These are phyloP conservation scores for Quercus ilex DNA, from an alignment of 306 rosid species.

Conservation along the genomic window DNA sequence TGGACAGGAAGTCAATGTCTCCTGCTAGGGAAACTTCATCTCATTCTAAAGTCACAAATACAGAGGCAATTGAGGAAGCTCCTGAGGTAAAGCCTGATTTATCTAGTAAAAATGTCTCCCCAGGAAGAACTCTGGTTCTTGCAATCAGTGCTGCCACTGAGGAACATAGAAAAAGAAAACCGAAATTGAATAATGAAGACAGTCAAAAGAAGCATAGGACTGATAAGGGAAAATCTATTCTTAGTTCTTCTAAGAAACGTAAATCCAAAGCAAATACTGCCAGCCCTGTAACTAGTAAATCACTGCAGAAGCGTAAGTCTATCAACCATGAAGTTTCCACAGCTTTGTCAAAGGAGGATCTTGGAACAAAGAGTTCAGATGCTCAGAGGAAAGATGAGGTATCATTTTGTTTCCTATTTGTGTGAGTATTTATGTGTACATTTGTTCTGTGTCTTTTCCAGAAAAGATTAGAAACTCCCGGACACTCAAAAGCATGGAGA, in stretches of 20 bases:
- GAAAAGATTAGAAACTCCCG: background rate
- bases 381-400: slow-evolving; percentile 70
- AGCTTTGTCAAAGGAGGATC: slow-evolving; percentile 45
- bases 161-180: slow-evolving; percentile 67
- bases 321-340: slow-evolving; percentile 43
- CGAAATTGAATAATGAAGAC: slow-evolving; percentile 33
- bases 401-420: slow-evolving; percentile 4
- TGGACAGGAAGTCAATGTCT: slow-evolving; percentile 44
- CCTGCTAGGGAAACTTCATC: slow-evolving; percentile 47
- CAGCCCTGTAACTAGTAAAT: slow-evolving; percentile 48
- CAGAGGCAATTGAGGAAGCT: slow-evolving; percentile 46
- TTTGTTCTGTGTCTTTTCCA: background rate
- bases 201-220: slow-evolving; percentile 64
- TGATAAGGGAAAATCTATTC: slow-evolving; percentile 56
- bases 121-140: slow-evolving; percentile 63
- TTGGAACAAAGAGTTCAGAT: slow-evolving; percentile 50
- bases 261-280: slow-evolving; percentile 30
- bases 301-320: slow-evolving; percentile 61
- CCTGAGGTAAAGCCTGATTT: slow-evolving; percentile 45
- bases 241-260: slow-evolving; percentile 37
- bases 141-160: slow-evolving; percentile 48
- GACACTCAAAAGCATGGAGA: background rate
- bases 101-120: slow-evolving; percentile 41
- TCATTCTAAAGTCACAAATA: slow-evolving; percentile 40
- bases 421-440: background rate